Conservation (phyloP, 768 basidiomycete genomes). For the Mycena amicta region DNA sequence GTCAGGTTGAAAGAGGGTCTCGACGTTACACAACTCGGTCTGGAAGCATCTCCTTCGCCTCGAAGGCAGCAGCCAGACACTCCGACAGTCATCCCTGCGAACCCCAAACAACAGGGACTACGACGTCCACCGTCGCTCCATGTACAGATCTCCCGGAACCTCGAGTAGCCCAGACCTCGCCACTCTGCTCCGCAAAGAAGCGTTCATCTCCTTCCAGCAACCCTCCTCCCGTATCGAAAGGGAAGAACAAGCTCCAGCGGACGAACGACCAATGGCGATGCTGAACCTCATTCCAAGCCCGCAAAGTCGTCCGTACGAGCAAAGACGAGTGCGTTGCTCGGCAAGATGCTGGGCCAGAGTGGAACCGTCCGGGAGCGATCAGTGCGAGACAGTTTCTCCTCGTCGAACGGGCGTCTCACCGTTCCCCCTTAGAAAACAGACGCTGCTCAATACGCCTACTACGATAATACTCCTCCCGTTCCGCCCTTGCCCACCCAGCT, state of each 20-base stretch:
- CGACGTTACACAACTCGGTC: conserved; percentile 69
- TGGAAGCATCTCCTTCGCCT: conserved; percentile 48
- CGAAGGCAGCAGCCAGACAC: conserved; percentile 54
- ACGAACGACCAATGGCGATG: conserved; percentile 19
- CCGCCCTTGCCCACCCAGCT: conserved; percentile 52
- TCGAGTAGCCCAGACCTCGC: conserved; percentile 92
- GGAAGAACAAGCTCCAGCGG: conserved; percentile 32
- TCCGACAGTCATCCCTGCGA: conserved; percentile 65
- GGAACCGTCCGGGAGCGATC: conserved; percentile 67
- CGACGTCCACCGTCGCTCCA: conserved; percentile 76
- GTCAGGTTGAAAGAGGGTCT: conserved; percentile 69
- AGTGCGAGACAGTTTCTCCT: conserved; percentile 41
- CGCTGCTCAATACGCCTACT: conserved; percentile 18
- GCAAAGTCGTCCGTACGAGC: conserved; percentile 68
- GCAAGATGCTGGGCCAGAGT: conserved; percentile 72
- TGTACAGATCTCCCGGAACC: conserved; percentile 87
- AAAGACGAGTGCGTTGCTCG: conserved; percentile 81
- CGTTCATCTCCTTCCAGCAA: conserved; percentile 39
- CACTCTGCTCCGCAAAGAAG: conserved; percentile 80
- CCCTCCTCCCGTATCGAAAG: conserved; percentile 36
- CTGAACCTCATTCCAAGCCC: conserved; percentile 27
- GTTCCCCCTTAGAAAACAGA: conserved; percentile 55
- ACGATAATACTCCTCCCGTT: conserved; percentile 46
- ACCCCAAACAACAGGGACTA: conserved; percentile 72
- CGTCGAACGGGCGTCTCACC: conserved; percentile 17